Percentiles rank a stretch among this genome's conserved stretches.
phyloP scores from a whole-genome alignment of 177 flowering plant species.

The Vitis hybrid region DNA sequence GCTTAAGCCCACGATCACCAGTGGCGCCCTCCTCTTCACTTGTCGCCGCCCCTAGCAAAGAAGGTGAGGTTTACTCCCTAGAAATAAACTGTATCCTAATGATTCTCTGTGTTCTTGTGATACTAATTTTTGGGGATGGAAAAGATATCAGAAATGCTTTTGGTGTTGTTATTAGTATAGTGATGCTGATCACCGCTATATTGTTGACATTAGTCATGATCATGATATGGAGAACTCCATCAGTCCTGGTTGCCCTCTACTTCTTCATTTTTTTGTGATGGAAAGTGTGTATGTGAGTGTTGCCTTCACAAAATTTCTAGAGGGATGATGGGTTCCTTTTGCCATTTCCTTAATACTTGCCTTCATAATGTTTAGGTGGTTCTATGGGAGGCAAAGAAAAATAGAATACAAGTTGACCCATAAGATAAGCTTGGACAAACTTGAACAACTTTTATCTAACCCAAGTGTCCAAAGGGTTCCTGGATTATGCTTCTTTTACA shows the following conservation, averaged over 20 bases:
- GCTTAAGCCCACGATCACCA: fast-evolving
- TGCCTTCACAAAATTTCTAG: slow-evolving; percentile 59
- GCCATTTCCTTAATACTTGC: slow-evolving; percentile 77
- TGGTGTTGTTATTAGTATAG: slow-evolving; percentile 83
- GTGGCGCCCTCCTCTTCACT: too few relatives aligned
- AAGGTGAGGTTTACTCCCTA: slow-evolving; percentile 88
- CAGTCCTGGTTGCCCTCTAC: slow-evolving; percentile 47
- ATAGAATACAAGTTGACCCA: slow-evolving; percentile 60
- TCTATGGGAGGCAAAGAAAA: slow-evolving; percentile 75
- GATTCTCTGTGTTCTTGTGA: slow-evolving; percentile 73
- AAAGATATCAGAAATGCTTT: slow-evolving; percentile 84
- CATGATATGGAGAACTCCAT: slow-evolving; percentile 69
- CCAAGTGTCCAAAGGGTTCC: slow-evolving; percentile 71
- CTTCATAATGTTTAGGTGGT: slow-evolving; percentile 85
- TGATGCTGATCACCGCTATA: slow-evolving; percentile 79
- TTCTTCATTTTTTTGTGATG: slow-evolving; percentile 50
- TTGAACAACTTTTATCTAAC: slow-evolving; percentile 41
- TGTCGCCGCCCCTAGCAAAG: slow-evolving; percentile 34
- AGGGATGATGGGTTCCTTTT: slow-evolving; percentile 85
- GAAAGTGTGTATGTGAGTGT: slow-evolving; percentile 83
- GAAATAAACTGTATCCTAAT: slow-evolving; percentile 84
- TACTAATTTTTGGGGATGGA: slow-evolving; percentile 78
- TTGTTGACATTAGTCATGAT: slow-evolving; percentile 73
- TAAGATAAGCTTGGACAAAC: slow-evolving; percentile 47
- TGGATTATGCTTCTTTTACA: slow-evolving; percentile 78